A percentile compares a stretch with the other conserved stretches of the same genome.
Conservation (phyloP, 768 basidiomycete genomes). For the Sporobolomyces phaffii region DNA sequence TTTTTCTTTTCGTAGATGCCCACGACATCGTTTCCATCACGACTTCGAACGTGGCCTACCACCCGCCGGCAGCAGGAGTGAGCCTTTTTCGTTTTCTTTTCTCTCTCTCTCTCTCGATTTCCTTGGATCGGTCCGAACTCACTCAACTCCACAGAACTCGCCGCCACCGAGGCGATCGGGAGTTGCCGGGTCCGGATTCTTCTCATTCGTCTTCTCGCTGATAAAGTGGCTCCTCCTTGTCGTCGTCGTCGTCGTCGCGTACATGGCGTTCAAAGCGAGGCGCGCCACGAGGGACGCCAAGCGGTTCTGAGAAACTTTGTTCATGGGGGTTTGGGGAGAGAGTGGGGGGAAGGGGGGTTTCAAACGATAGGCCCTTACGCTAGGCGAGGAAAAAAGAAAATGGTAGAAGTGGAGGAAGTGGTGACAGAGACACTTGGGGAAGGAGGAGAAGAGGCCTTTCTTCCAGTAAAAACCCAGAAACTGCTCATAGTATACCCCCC, state of each 20-base stretch:
- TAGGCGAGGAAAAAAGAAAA: too few species aligned
- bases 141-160: conserved; percentile 11
- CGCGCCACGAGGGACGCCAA: conserved; percentile 32
- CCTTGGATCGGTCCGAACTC: too few species aligned
- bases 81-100: not conserved
- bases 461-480: too few species aligned
- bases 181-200: conserved; percentile 33
- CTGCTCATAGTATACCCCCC: too few species aligned
- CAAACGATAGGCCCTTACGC: too few species aligned
- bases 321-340: too few species aligned
- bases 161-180: conserved; percentile 2
- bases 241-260: conserved; percentile 33
- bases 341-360: too few species aligned
- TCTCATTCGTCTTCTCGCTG: conserved; percentile 30
- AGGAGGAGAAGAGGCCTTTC: too few species aligned
- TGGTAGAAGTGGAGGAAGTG: too few species aligned
- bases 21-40: conserved; percentile 44
- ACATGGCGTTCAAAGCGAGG: conserved; percentile 34
- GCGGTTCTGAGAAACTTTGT: conserved; percentile 37
- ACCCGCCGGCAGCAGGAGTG: conserved; percentile 28
- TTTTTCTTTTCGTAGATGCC: conserved; percentile 15
- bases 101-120: not conserved
- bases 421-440: too few species aligned
- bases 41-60: conserved; percentile 40
- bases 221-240: conserved; percentile 41